These are phyloP conservation scores for Tuber indicum DNA, from an alignment of 495 filamentous ascomycete species.

Conservation along the genomic window DNA sequence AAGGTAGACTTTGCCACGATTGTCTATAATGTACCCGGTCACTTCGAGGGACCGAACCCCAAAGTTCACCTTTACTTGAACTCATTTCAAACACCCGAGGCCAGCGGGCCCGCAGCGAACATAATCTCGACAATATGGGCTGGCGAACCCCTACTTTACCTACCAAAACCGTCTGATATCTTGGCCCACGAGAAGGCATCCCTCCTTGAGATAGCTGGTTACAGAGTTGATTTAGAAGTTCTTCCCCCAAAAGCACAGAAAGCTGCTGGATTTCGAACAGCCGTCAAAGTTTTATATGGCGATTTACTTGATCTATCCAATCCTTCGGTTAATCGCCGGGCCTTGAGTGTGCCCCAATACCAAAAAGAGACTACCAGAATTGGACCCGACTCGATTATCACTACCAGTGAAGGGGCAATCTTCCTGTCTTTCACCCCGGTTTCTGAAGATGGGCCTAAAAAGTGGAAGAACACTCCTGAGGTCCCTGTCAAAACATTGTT, in stretches of 20 bases:
- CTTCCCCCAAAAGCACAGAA: constrained; percentile 17
- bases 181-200: not conserved
- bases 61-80: constrained; percentile 19
- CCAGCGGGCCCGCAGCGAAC: not conserved
- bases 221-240: constrained; percentile 20
- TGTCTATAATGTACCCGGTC: constrained; percentile 25
- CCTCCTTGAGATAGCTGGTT: constrained; percentile 25
- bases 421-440: constrained; percentile 15
- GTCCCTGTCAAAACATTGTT: constrained; percentile 20
- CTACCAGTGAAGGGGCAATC: constrained; percentile 11
- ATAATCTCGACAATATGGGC: constrained; percentile 29
- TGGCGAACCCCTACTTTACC: constrained; percentile 19
- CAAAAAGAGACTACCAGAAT: constrained; percentile 14
- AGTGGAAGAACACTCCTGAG: not conserved
- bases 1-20: constrained; percentile 29
- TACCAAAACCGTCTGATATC: constrained; percentile 22
- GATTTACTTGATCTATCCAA: constrained; percentile 10
- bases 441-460: constrained; percentile 6
- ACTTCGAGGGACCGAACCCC: constrained; percentile 17
- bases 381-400: not conserved
- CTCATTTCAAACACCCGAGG: not conserved
- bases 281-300: constrained; percentile 24
- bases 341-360: constrained; percentile 18
- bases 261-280: not conserved
- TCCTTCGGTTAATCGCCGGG: not conserved